Conservation (phyloP, 2,329 filamentous ascomycete genomes). For the Dactylellina cionopaga region DNA sequence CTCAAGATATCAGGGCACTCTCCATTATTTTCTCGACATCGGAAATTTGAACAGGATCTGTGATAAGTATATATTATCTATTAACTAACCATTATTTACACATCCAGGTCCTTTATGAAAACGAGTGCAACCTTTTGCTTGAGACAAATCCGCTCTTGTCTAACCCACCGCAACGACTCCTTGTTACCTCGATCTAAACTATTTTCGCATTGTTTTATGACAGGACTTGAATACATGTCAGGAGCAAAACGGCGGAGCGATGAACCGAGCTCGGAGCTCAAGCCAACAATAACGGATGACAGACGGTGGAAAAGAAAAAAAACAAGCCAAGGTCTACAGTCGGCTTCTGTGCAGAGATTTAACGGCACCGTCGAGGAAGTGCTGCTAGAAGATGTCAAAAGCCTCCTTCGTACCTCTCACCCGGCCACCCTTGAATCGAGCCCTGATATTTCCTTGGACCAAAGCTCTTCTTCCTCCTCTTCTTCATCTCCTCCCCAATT, state of each 20-base stretch:
- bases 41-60: too few species aligned
- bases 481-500: constrained; percentile 68
- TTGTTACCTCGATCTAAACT: background rate
- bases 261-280: background rate
- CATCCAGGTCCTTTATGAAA: background rate
- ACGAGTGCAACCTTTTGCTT: background rate
- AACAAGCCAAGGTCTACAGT: background rate
- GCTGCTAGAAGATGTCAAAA: constrained; percentile 25
- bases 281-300: background rate
- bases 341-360: background rate
- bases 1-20: too few species aligned
- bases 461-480: too few species aligned
- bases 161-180: background rate
- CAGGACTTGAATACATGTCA: constrained; percentile 18
- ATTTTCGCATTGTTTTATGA: background rate
- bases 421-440: constrained; percentile 17
- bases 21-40: too few species aligned
- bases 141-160: background rate
- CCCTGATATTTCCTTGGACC: constrained; percentile 62
- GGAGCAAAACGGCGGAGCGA: constrained; percentile 30
- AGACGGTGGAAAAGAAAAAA: constrained; percentile 30
- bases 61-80: too few species aligned
- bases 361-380: constrained; percentile 29
- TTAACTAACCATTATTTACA: background rate
- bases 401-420: constrained; percentile 1